phyloP scores from a whole-genome alignment of 352 stramenopile species.

The Globisporangium heterothallicum region DNA sequence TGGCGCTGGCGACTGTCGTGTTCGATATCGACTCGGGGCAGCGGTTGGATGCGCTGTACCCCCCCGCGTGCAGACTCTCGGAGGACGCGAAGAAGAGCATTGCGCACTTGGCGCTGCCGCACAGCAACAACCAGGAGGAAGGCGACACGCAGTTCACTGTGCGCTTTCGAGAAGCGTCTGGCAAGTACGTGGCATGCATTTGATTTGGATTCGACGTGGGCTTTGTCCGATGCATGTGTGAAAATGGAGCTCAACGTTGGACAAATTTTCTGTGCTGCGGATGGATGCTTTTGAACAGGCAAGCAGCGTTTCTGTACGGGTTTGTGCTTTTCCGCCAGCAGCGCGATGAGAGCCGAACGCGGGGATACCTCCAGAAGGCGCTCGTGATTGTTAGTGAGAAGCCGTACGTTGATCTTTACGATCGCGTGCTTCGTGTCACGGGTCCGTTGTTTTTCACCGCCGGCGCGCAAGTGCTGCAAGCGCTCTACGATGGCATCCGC shows the following conservation, averaged over 20 bases:
- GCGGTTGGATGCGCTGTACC: slow-evolving; percentile 61
- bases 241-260: no score
- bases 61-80: slow-evolving; percentile 33
- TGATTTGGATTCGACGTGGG: not conserved
- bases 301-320: slow-evolving; percentile 53
- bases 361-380: slow-evolving; percentile 82
- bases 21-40: slow-evolving; percentile 81
- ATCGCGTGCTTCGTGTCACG: slow-evolving; percentile 59
- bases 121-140: slow-evolving; percentile 86
- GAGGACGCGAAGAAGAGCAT: slow-evolving; percentile 59
- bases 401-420: slow-evolving; percentile 76
- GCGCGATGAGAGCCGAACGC: slow-evolving; percentile 55
- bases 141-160: slow-evolving; percentile 84
- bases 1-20: slow-evolving; percentile 66
- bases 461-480: slow-evolving; percentile 56
- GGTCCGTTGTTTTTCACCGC: slow-evolving; percentile 78
- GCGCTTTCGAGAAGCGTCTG: slow-evolving; percentile 39
- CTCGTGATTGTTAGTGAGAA: slow-evolving; percentile 71
- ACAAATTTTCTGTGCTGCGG: no score
- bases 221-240: slow-evolving; percentile 2
- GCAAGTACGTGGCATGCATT: slow-evolving; percentile 19
- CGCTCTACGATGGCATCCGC: slow-evolving; percentile 67
- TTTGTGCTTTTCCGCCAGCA: slow-evolving; percentile 85
- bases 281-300: slow-evolving; percentile 14
- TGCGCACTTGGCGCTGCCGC: slow-evolving; percentile 69